These are phyloP conservation scores for Capillidium rhysosporum DNA, from an alignment of 371 early-diverging fungal species.

Conservation along the genomic window DNA sequence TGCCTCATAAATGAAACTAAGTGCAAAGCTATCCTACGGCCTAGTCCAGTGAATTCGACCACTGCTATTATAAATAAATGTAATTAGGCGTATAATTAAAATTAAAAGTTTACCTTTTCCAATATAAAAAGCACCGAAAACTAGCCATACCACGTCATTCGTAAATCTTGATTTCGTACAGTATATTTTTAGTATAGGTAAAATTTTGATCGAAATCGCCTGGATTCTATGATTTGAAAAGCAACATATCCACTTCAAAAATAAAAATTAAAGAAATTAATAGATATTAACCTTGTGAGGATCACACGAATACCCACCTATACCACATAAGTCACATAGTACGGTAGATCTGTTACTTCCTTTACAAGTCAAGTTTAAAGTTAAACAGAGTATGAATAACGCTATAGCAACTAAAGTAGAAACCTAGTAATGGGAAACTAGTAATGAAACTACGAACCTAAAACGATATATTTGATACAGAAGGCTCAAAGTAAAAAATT, in stretches of 20 bases:
- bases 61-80: neutral
- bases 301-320: constrained; percentile 23
- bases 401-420: constrained; percentile 29
- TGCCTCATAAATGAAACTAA: constrained; percentile 30
- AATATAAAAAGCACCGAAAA: constrained; percentile 48
- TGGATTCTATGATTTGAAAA: neutral
- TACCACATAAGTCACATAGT: constrained; percentile 30
- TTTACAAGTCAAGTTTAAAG: constrained; percentile 35
- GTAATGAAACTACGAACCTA: constrained; percentile 34
- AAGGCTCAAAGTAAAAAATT: too few species aligned
- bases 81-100: neutral
- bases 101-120: constrained; percentile 20
- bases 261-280: neutral
- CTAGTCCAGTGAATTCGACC: constrained; percentile 17
- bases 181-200: constrained; percentile 16
- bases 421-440: constrained; percentile 30
- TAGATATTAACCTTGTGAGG: constrained; percentile 25
- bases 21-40: constrained; percentile 27
- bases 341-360: constrained; percentile 19
- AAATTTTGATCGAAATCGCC: neutral
- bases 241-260: too few species aligned
- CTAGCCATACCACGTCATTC: constrained; percentile 38
- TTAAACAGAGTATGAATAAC: constrained; percentile 24
- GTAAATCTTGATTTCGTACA: constrained; percentile 33
- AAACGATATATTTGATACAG: too few species aligned